Conservation (phyloP, 177 flowering plant species). For the Telopea speciosissima region DNA sequence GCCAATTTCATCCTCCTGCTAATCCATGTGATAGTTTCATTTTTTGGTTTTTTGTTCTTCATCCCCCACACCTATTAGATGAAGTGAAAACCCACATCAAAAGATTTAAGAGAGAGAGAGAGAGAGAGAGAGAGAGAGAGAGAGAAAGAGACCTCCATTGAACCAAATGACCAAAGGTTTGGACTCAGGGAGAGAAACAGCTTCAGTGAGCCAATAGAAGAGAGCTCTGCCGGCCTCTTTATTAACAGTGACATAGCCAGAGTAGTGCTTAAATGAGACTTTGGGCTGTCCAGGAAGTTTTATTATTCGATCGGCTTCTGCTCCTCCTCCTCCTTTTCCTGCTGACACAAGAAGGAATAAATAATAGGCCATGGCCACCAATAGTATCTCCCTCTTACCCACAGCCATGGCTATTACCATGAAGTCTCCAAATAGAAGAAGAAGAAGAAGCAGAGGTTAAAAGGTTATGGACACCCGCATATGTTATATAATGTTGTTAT, state of each 20-base stretch:
- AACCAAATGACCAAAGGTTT: constrained; percentile 93
- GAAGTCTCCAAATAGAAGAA: background rate
- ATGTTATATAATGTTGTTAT: too few species aligned
- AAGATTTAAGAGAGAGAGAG: constrained; percentile 7
- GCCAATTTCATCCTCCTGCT: too few species aligned
- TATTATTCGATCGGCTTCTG: constrained; percentile 43
- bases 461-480: too few species aligned
- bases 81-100: too few species aligned
- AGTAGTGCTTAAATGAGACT: constrained; percentile 68
- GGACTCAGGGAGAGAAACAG: constrained; percentile 35
- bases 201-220: constrained; percentile 90
- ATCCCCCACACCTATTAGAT: too few species aligned
- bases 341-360: constrained; percentile 6
- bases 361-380: constrained; percentile 10
- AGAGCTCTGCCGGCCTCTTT: constrained; percentile 59
- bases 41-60: too few species aligned
- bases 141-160: constrained; percentile 64
- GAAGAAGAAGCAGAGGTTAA: constrained; percentile 3
- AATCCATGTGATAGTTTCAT: too few species aligned
- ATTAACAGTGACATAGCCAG: constrained; percentile 86
- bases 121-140: constrained; percentile 8
- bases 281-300: constrained; percentile 79
- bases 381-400: constrained; percentile 13
- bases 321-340: constrained; percentile 26
- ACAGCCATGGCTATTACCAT: constrained; percentile 14